Evolutionary conservation across 106 monocot species (phyloP), one percentile per base, ranked within the genome.

Genomic region (Apostasia ramifera): DNA sequence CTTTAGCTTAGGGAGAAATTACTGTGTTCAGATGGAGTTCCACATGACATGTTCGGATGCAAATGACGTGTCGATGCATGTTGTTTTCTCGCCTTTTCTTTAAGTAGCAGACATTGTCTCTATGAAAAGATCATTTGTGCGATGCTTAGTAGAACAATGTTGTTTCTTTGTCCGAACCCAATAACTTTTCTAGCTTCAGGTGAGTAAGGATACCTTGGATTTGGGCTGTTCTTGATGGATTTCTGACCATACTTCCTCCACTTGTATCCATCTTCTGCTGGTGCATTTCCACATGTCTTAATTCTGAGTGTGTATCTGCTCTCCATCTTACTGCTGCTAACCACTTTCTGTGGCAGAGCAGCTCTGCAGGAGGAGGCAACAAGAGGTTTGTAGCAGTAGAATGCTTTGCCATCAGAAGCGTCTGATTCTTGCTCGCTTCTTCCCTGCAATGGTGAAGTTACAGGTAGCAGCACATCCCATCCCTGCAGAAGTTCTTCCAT

Each of bases 171-270:
- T 50, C 50, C 8, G 50, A 50, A 50, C 50, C 50, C 8, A 26
- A 26, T 26, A 26, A 26, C 50, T 50, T 5, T 4, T 50, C 8
- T 8, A 50, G 4, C 50, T 50, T 50, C 50, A 5, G 4, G 8
- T 50, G 50, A 50, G 4, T 8, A 50, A 50, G 50, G 0, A 50
- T 62, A 89, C 90, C 90, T 90, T 67, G 94, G 89, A 66, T 91
- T 81, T 8, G 86, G 86, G 61, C 81, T 86, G 80, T 91, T 86
- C 67, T 91, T 86, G 56, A 91, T 91, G 41, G 86, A 66, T 79
- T 91, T 91, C 71, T 91, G 90, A 1, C 90, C 90, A 49, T 91
- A 91, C 65, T 91, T 91, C 71, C 90, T 86, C 90, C 90, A 91
- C 65, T 80, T 83, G 71, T 86, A 86, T 4, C 90, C 90, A 79